These are phyloP conservation scores for Boletellus ananiceps DNA, from an alignment of 768 basidiomycete genomes.

Conservation along the genomic window DNA sequence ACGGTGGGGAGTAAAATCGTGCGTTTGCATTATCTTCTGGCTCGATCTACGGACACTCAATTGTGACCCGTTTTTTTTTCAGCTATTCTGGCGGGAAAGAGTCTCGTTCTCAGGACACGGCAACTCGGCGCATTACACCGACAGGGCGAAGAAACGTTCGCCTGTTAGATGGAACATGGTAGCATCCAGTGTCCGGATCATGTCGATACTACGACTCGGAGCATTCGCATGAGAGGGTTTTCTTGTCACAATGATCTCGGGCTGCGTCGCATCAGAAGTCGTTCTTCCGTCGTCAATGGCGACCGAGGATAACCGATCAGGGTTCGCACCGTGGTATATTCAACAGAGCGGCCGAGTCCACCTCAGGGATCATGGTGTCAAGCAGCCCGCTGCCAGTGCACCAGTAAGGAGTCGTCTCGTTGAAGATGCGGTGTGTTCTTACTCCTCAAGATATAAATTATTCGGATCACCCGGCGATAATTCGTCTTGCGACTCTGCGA, in stretches of 20 bases:
- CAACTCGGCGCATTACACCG: slow-evolving; percentile 7
- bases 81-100: too few species aligned
- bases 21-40: too few species aligned
- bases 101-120: background rate
- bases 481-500: too few species aligned
- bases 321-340: background rate
- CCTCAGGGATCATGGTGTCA: background rate
- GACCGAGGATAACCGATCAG: background rate
- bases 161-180: background rate
- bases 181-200: background rate
- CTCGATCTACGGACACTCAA: too few species aligned
- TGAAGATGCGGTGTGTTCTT: too few species aligned
- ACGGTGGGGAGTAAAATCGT: too few species aligned
- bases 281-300: background rate
- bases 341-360: slow-evolving; percentile 2
- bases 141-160: slow-evolving; percentile 17
- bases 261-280: background rate
- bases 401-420: too few species aligned
- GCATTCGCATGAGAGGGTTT: slow-evolving; percentile 3
- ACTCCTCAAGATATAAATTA: too few species aligned
- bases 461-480: too few species aligned
- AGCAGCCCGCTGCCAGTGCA: background rate
- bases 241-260: background rate
- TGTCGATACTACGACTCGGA: slow-evolving; percentile 7
- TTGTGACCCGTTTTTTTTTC: too few species aligned